Conservation (phyloP, 2,329 filamentous ascomycete species). For the Emmonsiellopsis sp. region DNA sequence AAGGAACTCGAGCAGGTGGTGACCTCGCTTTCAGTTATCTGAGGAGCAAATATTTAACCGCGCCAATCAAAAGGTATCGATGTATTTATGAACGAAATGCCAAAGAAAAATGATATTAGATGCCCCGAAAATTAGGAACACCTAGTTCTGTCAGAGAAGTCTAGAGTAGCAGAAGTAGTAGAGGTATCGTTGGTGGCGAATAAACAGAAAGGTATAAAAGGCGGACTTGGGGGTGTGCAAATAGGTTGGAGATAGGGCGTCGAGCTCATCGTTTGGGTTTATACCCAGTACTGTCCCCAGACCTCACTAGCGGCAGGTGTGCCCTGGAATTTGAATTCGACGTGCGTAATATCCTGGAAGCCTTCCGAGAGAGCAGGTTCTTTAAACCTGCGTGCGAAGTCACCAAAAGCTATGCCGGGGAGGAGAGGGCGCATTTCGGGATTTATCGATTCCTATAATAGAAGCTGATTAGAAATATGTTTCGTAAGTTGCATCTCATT, state of each 20-base stretch:
- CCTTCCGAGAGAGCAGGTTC: constrained; percentile 66
- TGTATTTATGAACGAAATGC: too few species aligned
- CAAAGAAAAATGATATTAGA: too few species aligned
- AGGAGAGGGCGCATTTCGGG: constrained; percentile 68
- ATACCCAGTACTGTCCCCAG: constrained; percentile 74
- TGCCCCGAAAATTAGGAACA: too few species aligned
- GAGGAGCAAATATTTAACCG: too few species aligned
- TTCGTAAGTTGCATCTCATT: not conserved
- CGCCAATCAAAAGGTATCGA: too few species aligned
- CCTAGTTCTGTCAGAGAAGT: too few species aligned
- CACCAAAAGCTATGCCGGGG: constrained; percentile 69
- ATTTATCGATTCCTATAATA: constrained; percentile 54
- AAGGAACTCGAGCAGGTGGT: too few species aligned
- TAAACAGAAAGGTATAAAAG: too few species aligned
- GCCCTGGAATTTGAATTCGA: constrained; percentile 69
- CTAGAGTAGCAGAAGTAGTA: too few species aligned
- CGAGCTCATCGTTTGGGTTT: constrained; percentile 8
- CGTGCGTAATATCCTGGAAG: constrained; percentile 66
- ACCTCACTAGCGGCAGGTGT: constrained; percentile 56
- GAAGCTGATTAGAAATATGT: not conserved
- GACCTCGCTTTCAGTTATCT: too few species aligned
- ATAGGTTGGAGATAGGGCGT: not conserved
- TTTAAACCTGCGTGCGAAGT: constrained; percentile 63
- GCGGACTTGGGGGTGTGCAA: not conserved
- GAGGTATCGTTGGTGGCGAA: too few species aligned